Evolutionary conservation across 148 eudicot species (phyloP), one percentile per base, ranked within the genome.

Genomic region (Rhododendron vialii): DNA sequence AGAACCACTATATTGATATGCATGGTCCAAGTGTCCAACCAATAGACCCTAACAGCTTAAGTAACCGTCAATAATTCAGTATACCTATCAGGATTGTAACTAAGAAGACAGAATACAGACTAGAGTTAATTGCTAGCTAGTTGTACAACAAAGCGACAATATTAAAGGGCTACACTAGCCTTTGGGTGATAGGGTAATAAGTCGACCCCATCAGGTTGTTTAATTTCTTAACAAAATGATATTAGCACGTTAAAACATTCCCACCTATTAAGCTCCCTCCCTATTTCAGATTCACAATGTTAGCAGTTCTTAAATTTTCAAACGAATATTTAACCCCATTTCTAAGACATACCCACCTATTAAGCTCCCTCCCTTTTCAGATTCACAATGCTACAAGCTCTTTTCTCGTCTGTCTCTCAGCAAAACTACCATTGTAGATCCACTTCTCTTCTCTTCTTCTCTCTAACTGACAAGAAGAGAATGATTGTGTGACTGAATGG

Each of bases 21-120:
- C 30, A 82, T 61, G 2, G 75, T 82, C 41, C 78, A 69, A 83
- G 41, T 50, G 76, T 83, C 57, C 85, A 83, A 83, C 85, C 55
- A 67, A 69, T 43, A 41, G 41, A 65, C 18, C 43, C 78, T 55
- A 83, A 45, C n/a, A 38, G 48, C 7, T 67, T 51, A 43, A 41
- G 50, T 13, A 43, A 83, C n/a, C 22, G 15, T 83, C 73, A 82
- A 24, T 45, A 59, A 63, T 43, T 11, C 15, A 65, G 7, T 50
- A 43, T 11, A 13, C 11, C 47, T 6, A 41, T 65, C 51, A 15
- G 3, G 28, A 7, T 14, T 2, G 33, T 12, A 38, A 57, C 71
- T 20, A 35, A 3, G 71, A 61, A 61, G 6, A 38, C 10, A 63
- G 30, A 38, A 8, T 4, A 13, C 75, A 13, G 5, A 41, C 3